Conservation (phyloP, 176 grass and related monocot genomes). For the Secale cereale region DNA sequence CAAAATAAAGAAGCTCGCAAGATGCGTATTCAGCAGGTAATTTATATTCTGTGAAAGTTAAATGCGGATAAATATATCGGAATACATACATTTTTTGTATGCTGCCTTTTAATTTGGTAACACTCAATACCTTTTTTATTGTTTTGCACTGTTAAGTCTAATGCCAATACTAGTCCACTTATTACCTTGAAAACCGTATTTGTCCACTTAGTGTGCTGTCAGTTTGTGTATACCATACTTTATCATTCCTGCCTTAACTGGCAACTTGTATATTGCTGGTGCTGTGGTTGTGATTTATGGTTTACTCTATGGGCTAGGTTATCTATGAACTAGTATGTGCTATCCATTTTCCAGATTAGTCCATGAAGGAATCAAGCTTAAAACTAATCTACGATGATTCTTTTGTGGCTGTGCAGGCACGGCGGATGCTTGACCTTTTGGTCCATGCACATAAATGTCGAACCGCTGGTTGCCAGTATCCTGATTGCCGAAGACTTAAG, state of each 20-base stretch:
- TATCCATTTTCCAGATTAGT: conserved; percentile 3
- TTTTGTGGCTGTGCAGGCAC: conserved; percentile 36
- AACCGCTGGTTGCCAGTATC: conserved; percentile 32
- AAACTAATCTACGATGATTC: not conserved
- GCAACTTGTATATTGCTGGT: not conserved
- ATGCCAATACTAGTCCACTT: not conserved
- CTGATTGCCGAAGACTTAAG: conserved; percentile 49
- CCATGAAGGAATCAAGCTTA: not conserved
- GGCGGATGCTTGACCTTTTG: conserved; percentile 35
- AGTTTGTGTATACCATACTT: not conserved
- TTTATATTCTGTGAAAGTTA: not conserved
- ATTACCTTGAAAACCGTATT: not conserved
- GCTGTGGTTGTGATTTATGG: conserved; percentile 2
- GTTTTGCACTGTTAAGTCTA: not conserved
- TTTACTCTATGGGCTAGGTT: conserved; percentile 1
- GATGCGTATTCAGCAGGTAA: conserved; percentile 53
- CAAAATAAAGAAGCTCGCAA: conserved; percentile 74
- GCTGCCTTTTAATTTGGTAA: not conserved
- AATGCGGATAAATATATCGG: not conserved
- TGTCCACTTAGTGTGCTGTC: conserved; percentile 5
- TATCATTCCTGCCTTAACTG: not conserved
- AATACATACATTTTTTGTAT: not conserved
- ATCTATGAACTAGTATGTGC: not conserved
- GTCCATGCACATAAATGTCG: conserved; percentile 36
- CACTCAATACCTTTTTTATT: not conserved